Conservation (phyloP, 169 alveolate genomes). For the Plasmodium cynomolgi region DNA sequence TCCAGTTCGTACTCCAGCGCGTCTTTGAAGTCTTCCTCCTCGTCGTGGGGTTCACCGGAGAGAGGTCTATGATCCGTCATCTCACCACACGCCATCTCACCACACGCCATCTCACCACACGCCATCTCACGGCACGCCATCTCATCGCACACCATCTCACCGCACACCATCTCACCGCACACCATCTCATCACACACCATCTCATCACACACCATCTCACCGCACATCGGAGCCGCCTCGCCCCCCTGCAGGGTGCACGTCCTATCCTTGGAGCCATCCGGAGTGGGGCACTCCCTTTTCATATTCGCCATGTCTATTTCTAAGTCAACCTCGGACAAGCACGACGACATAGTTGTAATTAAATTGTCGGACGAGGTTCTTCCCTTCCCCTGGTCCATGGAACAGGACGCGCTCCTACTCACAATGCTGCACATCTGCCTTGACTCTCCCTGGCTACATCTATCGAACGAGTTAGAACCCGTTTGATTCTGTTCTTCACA, state of each 20-base stretch:
- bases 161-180: not conserved
- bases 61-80: no score
- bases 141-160: no score
- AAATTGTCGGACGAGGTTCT: not conserved
- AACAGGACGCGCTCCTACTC: not conserved
- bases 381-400: not conserved
- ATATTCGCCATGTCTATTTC: not conserved
- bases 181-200: not conserved
- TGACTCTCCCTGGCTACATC: not conserved
- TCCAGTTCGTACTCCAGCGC: slow-evolving; percentile 10
- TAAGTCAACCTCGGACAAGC: not conserved
- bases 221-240: not conserved
- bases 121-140: no score
- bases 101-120: no score
- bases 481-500: not conserved
- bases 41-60: not conserved
- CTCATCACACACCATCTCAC: not conserved
- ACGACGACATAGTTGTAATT: not conserved
- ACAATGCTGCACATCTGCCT: not conserved
- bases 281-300: not conserved
- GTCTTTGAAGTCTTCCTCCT: slow-evolving; percentile 9
- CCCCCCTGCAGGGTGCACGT: not conserved
- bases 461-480: not conserved
- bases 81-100: no score
- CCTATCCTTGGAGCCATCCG: not conserved